Base-by-base conservation (phyloP, 2,329 filamentous ascomycete species). In the Albophoma yamanashiensis region DNA sequence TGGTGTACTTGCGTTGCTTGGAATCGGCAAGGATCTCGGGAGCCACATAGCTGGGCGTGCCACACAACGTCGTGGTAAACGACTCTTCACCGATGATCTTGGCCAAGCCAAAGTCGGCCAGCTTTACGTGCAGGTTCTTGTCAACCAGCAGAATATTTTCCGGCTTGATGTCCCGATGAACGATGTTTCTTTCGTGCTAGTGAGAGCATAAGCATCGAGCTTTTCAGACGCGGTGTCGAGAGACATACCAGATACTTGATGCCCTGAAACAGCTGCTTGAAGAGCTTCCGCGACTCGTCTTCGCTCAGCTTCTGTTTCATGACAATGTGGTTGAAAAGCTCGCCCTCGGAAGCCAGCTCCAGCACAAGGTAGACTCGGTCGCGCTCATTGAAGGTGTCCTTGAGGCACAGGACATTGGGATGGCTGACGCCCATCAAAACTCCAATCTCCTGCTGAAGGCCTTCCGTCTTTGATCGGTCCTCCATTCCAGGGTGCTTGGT, bases 81-180 rank as follows among this genome's bases (percentile, higher is more conserved):
- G 93, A 97, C 71, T 97, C 92, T 72, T 99, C 94, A 63, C 95
- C 95, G 65, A 99, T 96, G 65, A 99, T 97, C 76, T 99, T 99
- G 50, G 94, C 93, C 43, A 99, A 82, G 55, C 94, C 94, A 74
- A 99, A 99, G 74, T 99, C 94, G 25, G 92, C 94, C 62, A 99
- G 78, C 75, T 99, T 99, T 64, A 96, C 88, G 61, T 87, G 87
- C 36, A 97, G 77, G 40, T 94, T 82, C 68, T 91, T 91, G 74
- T 97, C 91, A 6, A 89, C 86, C 42, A 99, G 78, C 11, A 99
- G 77, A 40, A 99, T 97, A 68, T 97, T 97, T 71, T 97, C 93
- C 0, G 92, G 93, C 74, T 97, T 97, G 75, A 99, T 97, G 68
- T 99, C 94, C 61, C 94, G 89, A 73, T 99, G 94, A 6, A 97